These are phyloP conservation scores for Heteromeles arbutifolia DNA, from an alignment of 306 rosid species.

Conservation along the genomic window DNA sequence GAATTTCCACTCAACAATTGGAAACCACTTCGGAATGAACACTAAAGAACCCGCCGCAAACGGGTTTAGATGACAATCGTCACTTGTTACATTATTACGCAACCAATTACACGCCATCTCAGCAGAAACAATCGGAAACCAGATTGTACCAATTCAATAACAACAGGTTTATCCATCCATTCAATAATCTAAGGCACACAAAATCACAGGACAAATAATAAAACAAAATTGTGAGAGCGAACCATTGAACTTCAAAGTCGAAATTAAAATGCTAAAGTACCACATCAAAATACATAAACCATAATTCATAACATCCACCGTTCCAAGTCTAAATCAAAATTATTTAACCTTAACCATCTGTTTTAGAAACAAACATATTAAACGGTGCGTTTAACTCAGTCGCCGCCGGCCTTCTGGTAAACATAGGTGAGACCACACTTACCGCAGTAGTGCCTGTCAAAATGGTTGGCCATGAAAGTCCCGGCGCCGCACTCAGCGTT, in stretches of 20 bases:
- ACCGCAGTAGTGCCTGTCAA: slow-evolving; percentile 36
- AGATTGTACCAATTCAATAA: not conserved
- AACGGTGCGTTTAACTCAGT: slow-evolving; percentile 5
- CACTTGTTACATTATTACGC: not conserved
- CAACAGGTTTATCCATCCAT: not conserved
- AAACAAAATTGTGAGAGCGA: not conserved
- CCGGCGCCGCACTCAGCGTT: slow-evolving; percentile 31
- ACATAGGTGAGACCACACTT: slow-evolving; percentile 37
- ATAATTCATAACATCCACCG: not conserved
- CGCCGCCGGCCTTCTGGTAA: slow-evolving; percentile 30
- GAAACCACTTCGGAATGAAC: not conserved
- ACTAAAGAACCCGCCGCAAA: not conserved
- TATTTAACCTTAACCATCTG: not conserved
- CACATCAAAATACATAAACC: not conserved
- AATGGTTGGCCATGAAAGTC: slow-evolving; percentile 25
- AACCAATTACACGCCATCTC: not conserved
- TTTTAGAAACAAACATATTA: not conserved
- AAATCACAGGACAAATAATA: not conserved
- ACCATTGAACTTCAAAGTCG: not conserved
- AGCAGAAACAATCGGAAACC: not conserved
- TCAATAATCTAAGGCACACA: not conserved
- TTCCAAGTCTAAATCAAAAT: not conserved
- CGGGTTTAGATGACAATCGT: not conserved
- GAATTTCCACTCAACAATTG: not conserved
- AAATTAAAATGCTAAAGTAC: not conserved